Evolutionary conservation across 2,329 filamentous ascomycete species (phyloP).

Genomic region (Colletotrichum tanaceti): DNA sequence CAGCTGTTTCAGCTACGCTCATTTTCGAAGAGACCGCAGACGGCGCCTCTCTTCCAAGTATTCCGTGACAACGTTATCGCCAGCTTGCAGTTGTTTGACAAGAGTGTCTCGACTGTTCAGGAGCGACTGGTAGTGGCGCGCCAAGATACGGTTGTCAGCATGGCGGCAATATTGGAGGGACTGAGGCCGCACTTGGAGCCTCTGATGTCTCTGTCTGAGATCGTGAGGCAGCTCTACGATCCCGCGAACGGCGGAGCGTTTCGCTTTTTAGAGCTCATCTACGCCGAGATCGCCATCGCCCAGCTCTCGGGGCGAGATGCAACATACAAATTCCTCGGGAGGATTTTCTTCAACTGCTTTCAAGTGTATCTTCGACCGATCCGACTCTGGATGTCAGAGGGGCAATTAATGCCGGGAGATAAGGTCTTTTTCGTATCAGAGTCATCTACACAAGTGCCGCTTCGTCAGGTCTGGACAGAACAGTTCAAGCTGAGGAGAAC

Average conservation of each 20-base stretch:
- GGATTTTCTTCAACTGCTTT: conserved; percentile 84
- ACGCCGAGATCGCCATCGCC: conserved; percentile 73
- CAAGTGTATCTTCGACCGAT: conserved; percentile 85
- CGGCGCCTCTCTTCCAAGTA: conserved; percentile 73
- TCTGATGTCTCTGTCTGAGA: conserved; percentile 69
- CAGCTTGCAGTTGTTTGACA: conserved; percentile 69
- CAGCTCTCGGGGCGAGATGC: conserved; percentile 75
- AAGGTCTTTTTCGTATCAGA: conserved; percentile 78
- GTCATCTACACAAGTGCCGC: conserved; percentile 65
- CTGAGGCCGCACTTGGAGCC: conserved; percentile 65
- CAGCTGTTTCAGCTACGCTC: conserved; percentile 59
- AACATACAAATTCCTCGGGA: conserved; percentile 72
- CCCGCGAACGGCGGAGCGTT: conserved; percentile 67
- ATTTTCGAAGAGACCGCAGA: conserved; percentile 58
- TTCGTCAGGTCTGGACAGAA: conserved; percentile 79
- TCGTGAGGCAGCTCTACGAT: conserved; percentile 69
- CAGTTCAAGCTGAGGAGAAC: conserved; percentile 76
- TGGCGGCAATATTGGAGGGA: conserved; percentile 71
- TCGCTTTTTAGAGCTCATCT: conserved; percentile 82
- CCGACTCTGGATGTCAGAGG: conserved; percentile 84
- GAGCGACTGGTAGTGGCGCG: conserved; percentile 66
- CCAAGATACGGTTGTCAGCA: conserved; percentile 70
- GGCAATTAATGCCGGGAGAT: conserved; percentile 73
- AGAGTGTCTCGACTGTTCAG: conserved; percentile 69
- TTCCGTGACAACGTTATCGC: conserved; percentile 73